phyloP scores from a whole-genome alignment of 768 basidiomycete genomes.

The Calocera viscosa region DNA sequence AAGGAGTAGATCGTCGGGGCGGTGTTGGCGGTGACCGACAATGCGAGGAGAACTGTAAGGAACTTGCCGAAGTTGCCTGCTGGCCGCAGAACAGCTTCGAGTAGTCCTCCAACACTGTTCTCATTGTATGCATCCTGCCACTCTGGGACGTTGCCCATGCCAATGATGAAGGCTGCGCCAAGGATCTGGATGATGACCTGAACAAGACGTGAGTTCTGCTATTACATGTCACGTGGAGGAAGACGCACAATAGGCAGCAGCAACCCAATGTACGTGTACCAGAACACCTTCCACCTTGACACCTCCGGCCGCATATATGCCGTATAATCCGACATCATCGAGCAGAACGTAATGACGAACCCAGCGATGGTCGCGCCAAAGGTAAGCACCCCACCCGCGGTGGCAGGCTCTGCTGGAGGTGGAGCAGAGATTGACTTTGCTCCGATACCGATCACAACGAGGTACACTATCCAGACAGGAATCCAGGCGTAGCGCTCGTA shows the following conservation, averaged over 20 bases:
- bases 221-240: neutral
- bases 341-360: slow-evolving; percentile 52
- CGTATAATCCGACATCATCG: slow-evolving; percentile 60
- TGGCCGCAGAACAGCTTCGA: slow-evolving; percentile 50
- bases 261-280: slow-evolving; percentile 54
- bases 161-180: slow-evolving; percentile 54
- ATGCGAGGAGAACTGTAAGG: slow-evolving; percentile 56
- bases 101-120: slow-evolving; percentile 46
- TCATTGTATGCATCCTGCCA: slow-evolving; percentile 48
- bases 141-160: slow-evolving; percentile 41
- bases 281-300: slow-evolving; percentile 52
- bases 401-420: slow-evolving; percentile 40
- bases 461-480: slow-evolving; percentile 59
- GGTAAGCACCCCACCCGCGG: slow-evolving; percentile 42
- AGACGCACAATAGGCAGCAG: slow-evolving; percentile 43
- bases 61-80: slow-evolving; percentile 56
- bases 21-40: slow-evolving; percentile 68
- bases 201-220: slow-evolving; percentile 4
- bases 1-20: slow-evolving; percentile 75
- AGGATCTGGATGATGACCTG: slow-evolving; percentile 39
- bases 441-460: slow-evolving; percentile 60
- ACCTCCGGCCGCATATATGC: slow-evolving; percentile 51
- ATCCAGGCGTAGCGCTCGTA: slow-evolving; percentile 69
- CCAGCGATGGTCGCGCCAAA: slow-evolving; percentile 63
- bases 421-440: slow-evolving; percentile 49